Evolutionary conservation across 805 yeast genomes (phyloP).

Genomic region (Myxozyma sirexii): DNA sequence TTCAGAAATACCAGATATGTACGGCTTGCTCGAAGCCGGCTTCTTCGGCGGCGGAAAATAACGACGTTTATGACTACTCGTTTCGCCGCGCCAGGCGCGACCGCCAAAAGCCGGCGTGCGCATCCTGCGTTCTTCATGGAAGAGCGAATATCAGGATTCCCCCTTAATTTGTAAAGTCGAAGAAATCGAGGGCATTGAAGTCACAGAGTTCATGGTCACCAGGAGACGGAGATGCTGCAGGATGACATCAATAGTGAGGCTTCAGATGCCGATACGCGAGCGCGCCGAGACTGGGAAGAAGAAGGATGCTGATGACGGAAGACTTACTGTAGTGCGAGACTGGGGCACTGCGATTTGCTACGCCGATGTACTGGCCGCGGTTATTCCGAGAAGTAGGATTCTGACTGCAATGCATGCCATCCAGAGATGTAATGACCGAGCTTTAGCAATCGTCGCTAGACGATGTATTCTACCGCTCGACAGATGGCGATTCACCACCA

Average conservation of each 20-base stretch:
- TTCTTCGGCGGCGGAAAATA: conserved; percentile 4
- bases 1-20: neutral
- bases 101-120: conserved; percentile 8
- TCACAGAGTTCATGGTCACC: neutral
- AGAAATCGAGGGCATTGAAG: neutral
- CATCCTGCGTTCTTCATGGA: neutral
- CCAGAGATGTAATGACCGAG: no score
- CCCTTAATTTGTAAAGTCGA: neutral
- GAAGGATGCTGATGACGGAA: neutral
- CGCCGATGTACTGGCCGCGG: conserved; percentile 9
- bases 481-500: neutral
- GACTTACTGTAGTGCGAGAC: conserved; percentile 3
- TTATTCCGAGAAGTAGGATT: neutral
- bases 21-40: neutral
- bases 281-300: neutral
- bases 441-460: conserved; percentile 1
- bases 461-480: neutral
- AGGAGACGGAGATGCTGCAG: neutral
- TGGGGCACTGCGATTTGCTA: conserved; percentile 6
- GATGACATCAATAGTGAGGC: neutral
- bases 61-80: conserved; percentile 2
- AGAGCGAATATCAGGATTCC: conserved; percentile 8
- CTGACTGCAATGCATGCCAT: neutral
- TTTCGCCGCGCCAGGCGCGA: conserved; percentile 3
- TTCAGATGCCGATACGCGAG: neutral